Percentiles rank a stretch among this genome's conserved stretches.
phyloP scores from a whole-genome alignment of 495 filamentous ascomycete species.

The Geopyxis carbonaria region DNA sequence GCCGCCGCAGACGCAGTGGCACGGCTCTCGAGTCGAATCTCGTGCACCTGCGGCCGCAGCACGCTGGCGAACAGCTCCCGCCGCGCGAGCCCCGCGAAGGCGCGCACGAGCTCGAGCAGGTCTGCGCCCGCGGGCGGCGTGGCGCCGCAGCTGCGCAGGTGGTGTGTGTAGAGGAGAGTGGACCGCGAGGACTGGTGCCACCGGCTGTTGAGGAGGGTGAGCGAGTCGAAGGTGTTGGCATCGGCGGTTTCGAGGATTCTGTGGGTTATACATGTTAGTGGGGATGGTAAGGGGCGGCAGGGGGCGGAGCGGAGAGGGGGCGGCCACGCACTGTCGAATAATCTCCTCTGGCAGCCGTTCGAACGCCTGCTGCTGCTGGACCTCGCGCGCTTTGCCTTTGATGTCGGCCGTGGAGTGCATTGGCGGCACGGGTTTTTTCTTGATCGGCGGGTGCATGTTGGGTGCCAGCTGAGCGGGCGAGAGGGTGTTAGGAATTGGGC shows the following conservation, averaged over 20 bases:
- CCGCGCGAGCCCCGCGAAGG: constrained; percentile 55
- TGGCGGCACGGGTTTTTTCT: constrained; percentile 1
- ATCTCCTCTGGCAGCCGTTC: constrained; percentile 29
- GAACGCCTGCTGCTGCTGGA: constrained; percentile 17
- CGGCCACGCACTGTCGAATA: constrained; percentile 28
- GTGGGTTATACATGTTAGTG: constrained; percentile 3
- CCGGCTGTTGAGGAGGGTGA: constrained; percentile 60
- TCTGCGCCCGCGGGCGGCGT: constrained; percentile 18
- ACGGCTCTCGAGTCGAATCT: constrained; percentile 63
- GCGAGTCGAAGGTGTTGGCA: constrained; percentile 64
- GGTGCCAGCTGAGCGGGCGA: too few species aligned
- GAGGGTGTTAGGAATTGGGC: too few species aligned
- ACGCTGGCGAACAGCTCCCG: constrained; percentile 68
- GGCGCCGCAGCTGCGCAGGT: constrained; percentile 44
- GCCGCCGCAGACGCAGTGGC: constrained; percentile 67
- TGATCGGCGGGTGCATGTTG: constrained; percentile 1
- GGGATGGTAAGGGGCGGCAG: not conserved
- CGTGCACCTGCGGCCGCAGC: constrained; percentile 48
- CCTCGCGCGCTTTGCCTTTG: constrained; percentile 23
- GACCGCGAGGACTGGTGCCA: constrained; percentile 62
- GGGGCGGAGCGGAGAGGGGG: not conserved
- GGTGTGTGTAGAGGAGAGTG: constrained; percentile 54
- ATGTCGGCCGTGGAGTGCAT: constrained; percentile 2
- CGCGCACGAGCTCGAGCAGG: constrained; percentile 42
- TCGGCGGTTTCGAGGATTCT: constrained; percentile 64